Evolutionary conservation across 108 stramenopile genomes (phyloP).

Genomic region (Cyclostephanos tholiformis): DNA sequence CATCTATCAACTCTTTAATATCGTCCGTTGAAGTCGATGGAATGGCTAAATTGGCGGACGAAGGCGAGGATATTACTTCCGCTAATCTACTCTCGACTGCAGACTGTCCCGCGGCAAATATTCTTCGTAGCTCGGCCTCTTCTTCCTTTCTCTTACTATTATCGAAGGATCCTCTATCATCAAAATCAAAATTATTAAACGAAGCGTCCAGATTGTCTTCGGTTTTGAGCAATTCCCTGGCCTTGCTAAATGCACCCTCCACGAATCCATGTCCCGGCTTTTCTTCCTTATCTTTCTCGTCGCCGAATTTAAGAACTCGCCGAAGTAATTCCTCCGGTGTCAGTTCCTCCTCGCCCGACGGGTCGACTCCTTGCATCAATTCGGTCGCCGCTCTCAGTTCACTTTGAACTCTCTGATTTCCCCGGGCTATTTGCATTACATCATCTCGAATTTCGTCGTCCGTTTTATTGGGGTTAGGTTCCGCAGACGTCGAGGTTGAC

Average conservation of each 20-base stretch:
- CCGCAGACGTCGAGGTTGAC: background rate
- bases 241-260: constrained; percentile 78
- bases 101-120: constrained; percentile 77
- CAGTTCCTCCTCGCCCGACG: constrained; percentile 58
- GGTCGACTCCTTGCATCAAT: constrained; percentile 56
- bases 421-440: constrained; percentile 30
- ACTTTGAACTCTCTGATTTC: constrained; percentile 61
- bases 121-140: constrained; percentile 70
- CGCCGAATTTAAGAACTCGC: constrained; percentile 76
- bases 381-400: constrained; percentile 58
- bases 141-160: constrained; percentile 30
- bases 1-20: constrained; percentile 67
- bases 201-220: constrained; percentile 32
- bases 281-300: constrained; percentile 67
- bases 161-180: constrained; percentile 17
- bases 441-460: constrained; percentile 46
- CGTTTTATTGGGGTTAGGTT: constrained; percentile 15
- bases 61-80: constrained; percentile 11
- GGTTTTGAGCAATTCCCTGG: constrained; percentile 67
- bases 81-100: constrained; percentile 61
- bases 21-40: constrained; percentile 50
- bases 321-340: constrained; percentile 73
- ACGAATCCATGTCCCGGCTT: constrained; percentile 74
- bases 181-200: constrained; percentile 15
- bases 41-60: constrained; percentile 13